Conservation (phyloP, 2,329 filamentous ascomycete species). For the Colletotrichum sp. region DNA sequence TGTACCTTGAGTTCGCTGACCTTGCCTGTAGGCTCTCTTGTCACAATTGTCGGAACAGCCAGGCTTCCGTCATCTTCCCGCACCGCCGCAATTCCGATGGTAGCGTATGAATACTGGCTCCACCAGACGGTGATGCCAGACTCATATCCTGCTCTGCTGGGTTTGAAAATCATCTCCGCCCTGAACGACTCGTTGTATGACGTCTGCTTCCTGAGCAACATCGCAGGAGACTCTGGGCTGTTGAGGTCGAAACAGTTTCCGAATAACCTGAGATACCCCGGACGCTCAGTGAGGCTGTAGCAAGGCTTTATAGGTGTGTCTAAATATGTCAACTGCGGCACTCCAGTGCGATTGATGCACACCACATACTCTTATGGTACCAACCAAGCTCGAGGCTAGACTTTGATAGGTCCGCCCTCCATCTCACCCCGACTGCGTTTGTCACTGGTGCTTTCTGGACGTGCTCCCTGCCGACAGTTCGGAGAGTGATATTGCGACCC, state of each 20-base stretch:
- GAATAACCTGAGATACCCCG: slow-evolving; percentile 49
- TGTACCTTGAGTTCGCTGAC: slow-evolving; percentile 25
- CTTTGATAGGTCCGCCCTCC: slow-evolving; percentile 37
- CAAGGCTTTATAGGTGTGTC: slow-evolving; percentile 52
- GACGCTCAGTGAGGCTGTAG: slow-evolving; percentile 49
- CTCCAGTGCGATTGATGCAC: background rate
- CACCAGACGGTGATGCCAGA: slow-evolving; percentile 60
- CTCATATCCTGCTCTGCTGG: slow-evolving; percentile 47
- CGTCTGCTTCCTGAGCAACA: slow-evolving; percentile 60
- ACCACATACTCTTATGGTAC: slow-evolving; percentile 39
- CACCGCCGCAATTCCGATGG: slow-evolving; percentile 30
- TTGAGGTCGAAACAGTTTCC: slow-evolving; percentile 57
- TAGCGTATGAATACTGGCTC: slow-evolving; percentile 48
- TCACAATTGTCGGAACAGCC: slow-evolving; percentile 13
- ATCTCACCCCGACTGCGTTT: slow-evolving; percentile 35
- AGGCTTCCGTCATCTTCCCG: slow-evolving; percentile 14
- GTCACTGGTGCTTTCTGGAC: slow-evolving; percentile 20
- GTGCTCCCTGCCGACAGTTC: slow-evolving; percentile 33
- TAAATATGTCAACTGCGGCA: slow-evolving; percentile 22
- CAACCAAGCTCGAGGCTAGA: slow-evolving; percentile 37
- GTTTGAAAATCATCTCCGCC: slow-evolving; percentile 49
- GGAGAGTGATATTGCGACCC: slow-evolving; percentile 46
- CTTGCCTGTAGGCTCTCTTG: slow-evolving; percentile 25
- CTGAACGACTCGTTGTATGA: slow-evolving; percentile 46
- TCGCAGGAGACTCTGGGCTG: slow-evolving; percentile 53